A percentile compares a stretch with the other conserved stretches of the same genome.
These are phyloP conservation scores for Penicillium sp. DNA, from an alignment of 2,329 filamentous ascomycete genomes.

Conservation along the genomic window DNA sequence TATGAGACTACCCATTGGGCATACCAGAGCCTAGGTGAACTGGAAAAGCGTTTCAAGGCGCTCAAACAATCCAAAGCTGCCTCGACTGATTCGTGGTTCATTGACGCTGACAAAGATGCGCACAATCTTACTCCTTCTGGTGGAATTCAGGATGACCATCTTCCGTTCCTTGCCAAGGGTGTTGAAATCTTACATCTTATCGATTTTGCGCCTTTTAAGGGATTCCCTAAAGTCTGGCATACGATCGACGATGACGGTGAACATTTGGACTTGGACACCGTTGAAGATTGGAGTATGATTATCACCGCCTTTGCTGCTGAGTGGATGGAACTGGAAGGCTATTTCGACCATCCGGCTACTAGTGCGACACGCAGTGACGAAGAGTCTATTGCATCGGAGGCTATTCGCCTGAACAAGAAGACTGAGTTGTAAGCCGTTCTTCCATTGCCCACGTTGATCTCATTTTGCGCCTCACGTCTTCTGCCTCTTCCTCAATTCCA, in stretches of 20 bases:
- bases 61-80: conserved; percentile 67
- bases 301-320: conserved; percentile 82
- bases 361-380: conserved; percentile 7
- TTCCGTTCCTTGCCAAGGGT: conserved; percentile 84
- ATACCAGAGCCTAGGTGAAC: conserved; percentile 71
- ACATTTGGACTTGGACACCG: conserved; percentile 76
- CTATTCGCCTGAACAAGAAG: conserved; percentile 28
- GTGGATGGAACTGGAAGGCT: conserved; percentile 81
- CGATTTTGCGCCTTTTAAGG: conserved; percentile 57
- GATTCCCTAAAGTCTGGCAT: conserved; percentile 86
- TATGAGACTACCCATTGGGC: conserved; percentile 93
- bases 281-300: conserved; percentile 85
- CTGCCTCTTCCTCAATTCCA: neutral
- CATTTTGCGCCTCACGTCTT: neutral
- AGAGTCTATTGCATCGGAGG: conserved; percentile 12
- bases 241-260: conserved; percentile 77
- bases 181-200: conserved; percentile 91
- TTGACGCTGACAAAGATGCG: conserved; percentile 60
- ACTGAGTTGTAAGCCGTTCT: conserved; percentile 44
- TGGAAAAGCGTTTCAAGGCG: conserved; percentile 73
- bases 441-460: conserved; percentile 13
- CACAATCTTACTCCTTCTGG: conserved; percentile 48
- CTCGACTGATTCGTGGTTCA: conserved; percentile 58
- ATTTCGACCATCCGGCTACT: conserved; percentile 36
- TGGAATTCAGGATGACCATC: conserved; percentile 80